Percentiles rank a stretch among this genome's conserved stretches.
phyloP scores from a whole-genome alignment of 257 asterid species.

The Gardenia jasminoides region DNA sequence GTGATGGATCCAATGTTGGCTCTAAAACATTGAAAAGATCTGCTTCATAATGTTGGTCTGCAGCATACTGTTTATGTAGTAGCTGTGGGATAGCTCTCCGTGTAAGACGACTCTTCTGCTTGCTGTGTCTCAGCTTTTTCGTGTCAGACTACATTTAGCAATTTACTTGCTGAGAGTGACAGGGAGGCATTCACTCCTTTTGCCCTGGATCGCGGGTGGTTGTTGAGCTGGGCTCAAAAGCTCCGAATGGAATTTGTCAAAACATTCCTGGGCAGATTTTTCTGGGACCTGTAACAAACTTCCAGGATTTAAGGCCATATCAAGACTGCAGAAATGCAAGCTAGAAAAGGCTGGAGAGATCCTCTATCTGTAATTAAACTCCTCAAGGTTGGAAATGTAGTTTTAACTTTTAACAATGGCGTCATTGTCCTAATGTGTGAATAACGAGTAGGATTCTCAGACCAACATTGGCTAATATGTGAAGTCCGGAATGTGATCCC shows the following conservation, averaged over 20 bases:
- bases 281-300: constrained; percentile 73
- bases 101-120: constrained; percentile 39
- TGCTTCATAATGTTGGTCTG: constrained; percentile 42
- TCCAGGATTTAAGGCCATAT: constrained; percentile 10
- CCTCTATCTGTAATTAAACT: background rate
- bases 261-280: constrained; percentile 87
- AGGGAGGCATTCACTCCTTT: constrained; percentile 38
- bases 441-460: background rate
- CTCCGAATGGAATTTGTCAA: constrained; percentile 63
- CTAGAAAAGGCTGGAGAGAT: background rate
- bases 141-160: constrained; percentile 45
- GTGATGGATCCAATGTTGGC: constrained; percentile 36
- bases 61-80: constrained; percentile 52
- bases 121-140: constrained; percentile 38
- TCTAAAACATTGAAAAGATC: constrained; percentile 72
- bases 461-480: background rate
- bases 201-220: constrained; percentile 50
- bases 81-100: constrained; percentile 60
- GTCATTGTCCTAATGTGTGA: background rate
- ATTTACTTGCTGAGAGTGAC: constrained; percentile 55
- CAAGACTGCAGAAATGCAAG: background rate
- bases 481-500: background rate
- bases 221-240: constrained; percentile 74
- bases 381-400: background rate
- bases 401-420: background rate